These are phyloP conservation scores for Stromatinia cepivora DNA, from an alignment of 2,329 filamentous ascomycete species.

Conservation along the genomic window DNA sequence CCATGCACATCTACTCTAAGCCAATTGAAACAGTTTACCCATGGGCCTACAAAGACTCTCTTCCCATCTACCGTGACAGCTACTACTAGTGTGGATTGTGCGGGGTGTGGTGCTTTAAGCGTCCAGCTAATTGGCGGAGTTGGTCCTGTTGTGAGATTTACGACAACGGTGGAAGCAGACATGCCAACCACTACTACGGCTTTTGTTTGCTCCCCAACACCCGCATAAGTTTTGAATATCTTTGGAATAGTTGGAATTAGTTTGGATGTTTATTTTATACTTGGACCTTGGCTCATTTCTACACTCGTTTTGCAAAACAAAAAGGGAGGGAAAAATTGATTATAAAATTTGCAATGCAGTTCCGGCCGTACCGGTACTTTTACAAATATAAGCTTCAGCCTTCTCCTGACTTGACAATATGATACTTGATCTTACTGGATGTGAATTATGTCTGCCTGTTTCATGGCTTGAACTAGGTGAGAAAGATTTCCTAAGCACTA, in stretches of 20 bases:
- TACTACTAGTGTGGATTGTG: conserved; percentile 19
- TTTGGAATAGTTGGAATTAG: background rate
- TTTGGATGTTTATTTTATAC: background rate
- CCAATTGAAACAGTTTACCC: background rate
- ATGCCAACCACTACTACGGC: conserved; percentile 9
- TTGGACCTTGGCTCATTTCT: background rate
- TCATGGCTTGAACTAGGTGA: background rate
- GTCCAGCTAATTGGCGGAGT: conserved; percentile 13
- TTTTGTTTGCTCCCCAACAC: conserved; percentile 7
- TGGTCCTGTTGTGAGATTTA: conserved; percentile 15
- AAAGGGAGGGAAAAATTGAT: background rate
- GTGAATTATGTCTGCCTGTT: background rate
- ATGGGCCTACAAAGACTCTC: conserved; percentile 14
- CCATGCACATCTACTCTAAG: conserved; percentile 17
- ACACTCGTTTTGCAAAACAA: conserved; percentile 1
- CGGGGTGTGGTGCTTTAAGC: conserved; percentile 13
- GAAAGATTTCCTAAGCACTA: background rate
- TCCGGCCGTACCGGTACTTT: background rate
- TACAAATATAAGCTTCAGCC: conserved; percentile 2
- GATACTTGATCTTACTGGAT: conserved; percentile 1
- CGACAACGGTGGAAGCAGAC: conserved; percentile 12
- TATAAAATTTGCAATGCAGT: background rate
- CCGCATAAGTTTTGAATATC: background rate
- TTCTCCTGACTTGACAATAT: background rate
- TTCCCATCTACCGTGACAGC: conserved; percentile 12